Percentiles rank a stretch among this genome's conserved stretches.
Evolutionary conservation across 2,329 filamentous ascomycete genomes (phyloP).

Genomic region (Nemania sp.): DNA sequence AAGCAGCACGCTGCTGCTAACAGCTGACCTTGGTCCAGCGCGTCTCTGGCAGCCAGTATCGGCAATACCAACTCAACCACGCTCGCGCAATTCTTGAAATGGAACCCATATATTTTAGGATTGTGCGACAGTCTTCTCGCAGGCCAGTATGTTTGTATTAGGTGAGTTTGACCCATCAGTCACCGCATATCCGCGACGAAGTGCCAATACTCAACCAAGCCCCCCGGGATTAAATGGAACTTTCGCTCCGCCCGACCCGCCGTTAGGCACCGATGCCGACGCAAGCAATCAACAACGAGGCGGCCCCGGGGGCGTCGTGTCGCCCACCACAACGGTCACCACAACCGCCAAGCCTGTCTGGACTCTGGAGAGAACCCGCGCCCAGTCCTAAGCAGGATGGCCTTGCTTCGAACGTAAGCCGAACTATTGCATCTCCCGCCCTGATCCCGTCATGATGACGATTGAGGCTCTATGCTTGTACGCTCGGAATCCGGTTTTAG

Average conservation of each 20-base stretch:
- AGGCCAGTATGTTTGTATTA: background rate
- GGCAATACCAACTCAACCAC: background rate
- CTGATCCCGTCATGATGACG: background rate
- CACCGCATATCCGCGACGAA: no score
- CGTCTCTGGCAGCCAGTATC: background rate
- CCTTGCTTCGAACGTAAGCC: slow-evolving; percentile 3
- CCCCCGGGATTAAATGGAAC: background rate
- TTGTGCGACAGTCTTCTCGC: background rate
- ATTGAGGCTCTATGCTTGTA: background rate
- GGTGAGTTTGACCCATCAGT: background rate
- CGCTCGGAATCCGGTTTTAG: slow-evolving; percentile 12
- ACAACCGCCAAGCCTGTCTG: background rate
- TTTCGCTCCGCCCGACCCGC: background rate
- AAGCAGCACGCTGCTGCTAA: background rate
- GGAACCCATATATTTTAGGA: background rate
- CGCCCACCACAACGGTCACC: background rate
- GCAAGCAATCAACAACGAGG: background rate
- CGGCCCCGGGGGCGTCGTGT: background rate
- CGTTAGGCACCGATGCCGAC: background rate
- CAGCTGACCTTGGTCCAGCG: background rate
- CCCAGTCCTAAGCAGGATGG: slow-evolving; percentile 18
- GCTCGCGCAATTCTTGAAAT: background rate
- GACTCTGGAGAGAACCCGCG: background rate
- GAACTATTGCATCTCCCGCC: background rate
- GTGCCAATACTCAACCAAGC: no score